These are phyloP conservation scores for Talaromyces islandicus DNA, from an alignment of 2,329 filamentous ascomycete genomes.

Conservation along the genomic window DNA sequence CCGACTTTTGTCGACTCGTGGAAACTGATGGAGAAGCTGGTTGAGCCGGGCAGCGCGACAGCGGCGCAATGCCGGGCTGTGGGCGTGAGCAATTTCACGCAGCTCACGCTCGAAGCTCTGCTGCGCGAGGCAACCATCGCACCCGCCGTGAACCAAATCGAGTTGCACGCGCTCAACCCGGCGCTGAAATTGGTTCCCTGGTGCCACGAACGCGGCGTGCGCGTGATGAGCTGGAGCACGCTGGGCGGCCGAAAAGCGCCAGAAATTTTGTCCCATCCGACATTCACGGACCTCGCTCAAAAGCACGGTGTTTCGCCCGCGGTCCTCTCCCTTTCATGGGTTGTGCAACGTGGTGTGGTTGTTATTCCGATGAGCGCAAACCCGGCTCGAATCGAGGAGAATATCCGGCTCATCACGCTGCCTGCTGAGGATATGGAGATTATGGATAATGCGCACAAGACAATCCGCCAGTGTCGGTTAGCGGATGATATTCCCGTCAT, in stretches of 20 bases:
- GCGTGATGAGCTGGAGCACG: slow-evolving; percentile 7
- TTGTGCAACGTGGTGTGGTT: slow-evolving; percentile 40
- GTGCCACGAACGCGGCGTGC: slow-evolving; percentile 25
- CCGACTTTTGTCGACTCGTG: slow-evolving; percentile 5
- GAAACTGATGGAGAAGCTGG: slow-evolving; percentile 5
- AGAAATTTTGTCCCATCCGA: not conserved
- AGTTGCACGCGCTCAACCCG: slow-evolving; percentile 28
- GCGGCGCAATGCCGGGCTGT: slow-evolving; percentile 14
- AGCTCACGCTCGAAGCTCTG: slow-evolving; percentile 22
- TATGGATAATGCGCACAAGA: not conserved
- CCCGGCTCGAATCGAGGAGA: slow-evolving; percentile 39
- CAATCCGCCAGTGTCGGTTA: not conserved
- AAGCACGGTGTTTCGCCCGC: not conserved
- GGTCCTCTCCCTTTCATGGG: slow-evolving; percentile 40
- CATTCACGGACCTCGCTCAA: not conserved
- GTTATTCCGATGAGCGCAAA: slow-evolving; percentile 49
- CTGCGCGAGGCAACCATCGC: slow-evolving; percentile 17
- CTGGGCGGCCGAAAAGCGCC: not conserved
- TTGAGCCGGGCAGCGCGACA: not conserved
- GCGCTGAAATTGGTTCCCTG: slow-evolving; percentile 25
- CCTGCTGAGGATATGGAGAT: slow-evolving; percentile 7
- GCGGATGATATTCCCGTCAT: not conserved
- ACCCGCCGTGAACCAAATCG: slow-evolving; percentile 28
- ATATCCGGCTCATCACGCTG: slow-evolving; percentile 24
- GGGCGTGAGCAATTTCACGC: slow-evolving; percentile 29